Conservation (phyloP, 371 early-diverging fungal species). For the Quaeritorhiza haematococci region DNA sequence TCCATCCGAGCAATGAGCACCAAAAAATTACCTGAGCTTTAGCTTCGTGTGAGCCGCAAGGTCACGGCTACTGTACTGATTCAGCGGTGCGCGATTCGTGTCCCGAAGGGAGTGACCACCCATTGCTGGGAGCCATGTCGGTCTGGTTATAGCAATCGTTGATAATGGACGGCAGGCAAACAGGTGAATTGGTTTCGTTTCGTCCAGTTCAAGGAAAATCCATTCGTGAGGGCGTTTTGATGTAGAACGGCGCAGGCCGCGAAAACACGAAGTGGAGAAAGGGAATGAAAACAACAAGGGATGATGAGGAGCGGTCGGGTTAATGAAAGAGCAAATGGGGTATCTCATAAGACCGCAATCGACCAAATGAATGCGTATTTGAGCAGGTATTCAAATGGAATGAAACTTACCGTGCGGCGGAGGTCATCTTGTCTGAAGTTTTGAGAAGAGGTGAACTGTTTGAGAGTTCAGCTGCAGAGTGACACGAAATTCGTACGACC, state of each 20-base stretch:
- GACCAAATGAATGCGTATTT: background rate
- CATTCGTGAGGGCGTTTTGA: too few species aligned
- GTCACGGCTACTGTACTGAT: conserved; percentile 71
- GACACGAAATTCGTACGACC: too few species aligned
- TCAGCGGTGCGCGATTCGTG: conserved; percentile 66
- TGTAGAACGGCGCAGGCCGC: too few species aligned
- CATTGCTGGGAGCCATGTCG: conserved; percentile 44
- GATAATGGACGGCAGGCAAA: too few species aligned
- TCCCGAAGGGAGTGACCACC: conserved; percentile 43
- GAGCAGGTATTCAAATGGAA: background rate
- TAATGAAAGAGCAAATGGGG: too few species aligned
- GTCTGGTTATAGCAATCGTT: conserved; percentile 21
- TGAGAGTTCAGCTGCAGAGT: too few species aligned
- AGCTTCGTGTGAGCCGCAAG: conserved; percentile 82
- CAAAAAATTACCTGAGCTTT: conserved; percentile 63
- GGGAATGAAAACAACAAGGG: conserved; percentile 2
- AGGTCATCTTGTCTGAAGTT: conserved; percentile 3
- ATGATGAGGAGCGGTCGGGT: too few species aligned
- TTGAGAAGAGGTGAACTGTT: too few species aligned
- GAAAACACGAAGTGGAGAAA: too few species aligned
- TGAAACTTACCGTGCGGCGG: conserved; percentile 1
- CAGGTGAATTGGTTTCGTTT: too few species aligned
- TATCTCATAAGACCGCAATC: too few species aligned
- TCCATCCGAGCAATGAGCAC: background rate
- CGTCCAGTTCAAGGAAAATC: too few species aligned